These are phyloP conservation scores for Tuctoria greenei DNA, from an alignment of 176 grass and related monocot genomes.

Conservation along the genomic window DNA sequence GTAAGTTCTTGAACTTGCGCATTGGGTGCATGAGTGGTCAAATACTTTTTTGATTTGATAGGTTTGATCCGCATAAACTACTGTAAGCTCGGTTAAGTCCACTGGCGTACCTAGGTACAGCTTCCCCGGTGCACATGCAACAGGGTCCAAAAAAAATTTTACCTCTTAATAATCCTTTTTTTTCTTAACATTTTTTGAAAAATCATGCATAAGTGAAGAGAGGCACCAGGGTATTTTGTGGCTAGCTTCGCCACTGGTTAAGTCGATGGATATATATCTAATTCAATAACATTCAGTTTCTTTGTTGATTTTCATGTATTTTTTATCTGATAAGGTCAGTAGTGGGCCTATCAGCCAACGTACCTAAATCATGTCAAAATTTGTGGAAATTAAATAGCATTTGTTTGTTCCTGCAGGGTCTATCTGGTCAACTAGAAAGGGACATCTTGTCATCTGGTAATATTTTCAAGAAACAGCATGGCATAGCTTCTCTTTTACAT, in stretches of 20 bases:
- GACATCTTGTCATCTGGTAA: constrained; percentile 92
- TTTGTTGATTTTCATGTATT: constrained; percentile 2
- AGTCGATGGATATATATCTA: neutral
- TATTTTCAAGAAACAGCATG: constrained; percentile 26
- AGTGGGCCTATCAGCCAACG: neutral
- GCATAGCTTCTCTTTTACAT: constrained; percentile 1
- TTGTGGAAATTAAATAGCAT: constrained; percentile 29
- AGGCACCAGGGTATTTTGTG: too few species aligned
- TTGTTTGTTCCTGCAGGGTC: constrained; percentile 56
- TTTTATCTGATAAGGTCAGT: constrained; percentile 7
- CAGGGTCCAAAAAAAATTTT: too few species aligned
- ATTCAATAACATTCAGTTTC: constrained; percentile 1
- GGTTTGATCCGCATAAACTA: neutral
- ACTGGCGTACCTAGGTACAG: too few species aligned
- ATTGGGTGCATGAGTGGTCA: constrained; percentile 20
- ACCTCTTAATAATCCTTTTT: too few species aligned
- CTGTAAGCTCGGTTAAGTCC: neutral
- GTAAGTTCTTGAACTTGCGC: constrained; percentile 52
- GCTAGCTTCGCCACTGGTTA: too few species aligned
- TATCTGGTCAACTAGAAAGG: constrained; percentile 90
- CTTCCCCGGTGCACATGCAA: too few species aligned
- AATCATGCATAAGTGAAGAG: too few species aligned
- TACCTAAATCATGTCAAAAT: constrained; percentile 34
- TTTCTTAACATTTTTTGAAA: too few species aligned
- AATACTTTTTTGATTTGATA: constrained; percentile 1